These are phyloP conservation scores for Colletotrichum horii DNA, from an alignment of 2,329 filamentous ascomycete species.

Conservation along the genomic window DNA sequence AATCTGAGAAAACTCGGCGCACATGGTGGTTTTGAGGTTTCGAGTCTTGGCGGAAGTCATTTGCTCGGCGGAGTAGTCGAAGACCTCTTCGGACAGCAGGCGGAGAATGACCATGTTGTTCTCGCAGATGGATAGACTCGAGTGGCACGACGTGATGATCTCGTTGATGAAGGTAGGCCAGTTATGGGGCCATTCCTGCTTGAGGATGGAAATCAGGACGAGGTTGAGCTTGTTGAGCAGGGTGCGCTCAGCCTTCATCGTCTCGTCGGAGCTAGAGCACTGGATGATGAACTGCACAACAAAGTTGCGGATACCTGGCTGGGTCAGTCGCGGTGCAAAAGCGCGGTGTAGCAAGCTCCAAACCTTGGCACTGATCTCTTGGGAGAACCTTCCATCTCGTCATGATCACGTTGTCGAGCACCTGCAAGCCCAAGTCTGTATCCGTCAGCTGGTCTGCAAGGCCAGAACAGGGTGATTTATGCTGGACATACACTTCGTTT, in stretches of 20 bases:
- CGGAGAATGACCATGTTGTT: constrained; percentile 99
- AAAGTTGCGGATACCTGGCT: constrained; percentile 93
- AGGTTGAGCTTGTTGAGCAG: constrained; percentile 98
- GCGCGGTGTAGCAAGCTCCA: neutral
- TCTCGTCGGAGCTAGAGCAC: constrained; percentile 88
- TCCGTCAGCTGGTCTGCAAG: constrained; percentile 2
- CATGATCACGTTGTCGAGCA: constrained; percentile 97
- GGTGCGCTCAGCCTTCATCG: constrained; percentile 81
- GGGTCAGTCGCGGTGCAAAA: neutral
- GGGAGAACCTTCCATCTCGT: constrained; percentile 99
- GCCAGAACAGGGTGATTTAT: neutral
- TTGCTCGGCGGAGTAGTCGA: constrained; percentile 97
- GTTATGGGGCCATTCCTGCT: constrained; percentile 99
- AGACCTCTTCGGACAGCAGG: constrained; percentile 95
- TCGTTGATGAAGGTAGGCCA: constrained; percentile 99
- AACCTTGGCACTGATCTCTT: constrained; percentile 90
- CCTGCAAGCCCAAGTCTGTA: constrained; percentile 88
- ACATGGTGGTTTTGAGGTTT: constrained; percentile 98
- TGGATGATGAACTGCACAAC: constrained; percentile 98
- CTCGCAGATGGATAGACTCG: constrained; percentile 95
- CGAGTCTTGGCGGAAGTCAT: constrained; percentile 99
- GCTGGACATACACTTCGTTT: constrained; percentile 85
- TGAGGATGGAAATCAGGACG: constrained; percentile 94
- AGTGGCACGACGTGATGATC: constrained; percentile 95
- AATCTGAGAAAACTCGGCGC: constrained; percentile 96